Conservation (phyloP, 2,329 filamentous ascomycete species). For the Thermoascus crustaceus region DNA sequence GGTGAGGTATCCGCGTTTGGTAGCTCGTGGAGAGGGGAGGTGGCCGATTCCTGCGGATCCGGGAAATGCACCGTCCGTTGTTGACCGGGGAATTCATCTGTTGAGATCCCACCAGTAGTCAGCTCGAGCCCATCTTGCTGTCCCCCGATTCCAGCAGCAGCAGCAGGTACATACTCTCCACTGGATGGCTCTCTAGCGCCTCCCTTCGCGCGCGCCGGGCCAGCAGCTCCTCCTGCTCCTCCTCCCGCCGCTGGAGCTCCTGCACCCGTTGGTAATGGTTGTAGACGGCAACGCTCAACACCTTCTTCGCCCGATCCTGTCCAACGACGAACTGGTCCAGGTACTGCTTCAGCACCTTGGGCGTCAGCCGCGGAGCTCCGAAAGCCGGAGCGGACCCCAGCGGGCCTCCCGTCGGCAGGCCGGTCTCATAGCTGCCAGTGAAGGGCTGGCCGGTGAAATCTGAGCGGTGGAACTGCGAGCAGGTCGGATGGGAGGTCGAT, state of each 20-base stretch:
- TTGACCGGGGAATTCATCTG: slow-evolving; percentile 57
- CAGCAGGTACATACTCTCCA: slow-evolving; percentile 57
- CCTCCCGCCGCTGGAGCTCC: slow-evolving; percentile 63
- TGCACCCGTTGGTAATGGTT: slow-evolving; percentile 92
- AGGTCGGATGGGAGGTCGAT: slow-evolving; percentile 32
- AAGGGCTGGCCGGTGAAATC: slow-evolving; percentile 58
- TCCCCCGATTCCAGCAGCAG: not conserved
- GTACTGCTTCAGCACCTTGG: slow-evolving; percentile 69
- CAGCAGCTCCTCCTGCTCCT: slow-evolving; percentile 67
- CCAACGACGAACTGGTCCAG: slow-evolving; percentile 95
- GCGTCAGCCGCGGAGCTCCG: slow-evolving; percentile 52
- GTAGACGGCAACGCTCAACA: slow-evolving; percentile 85
- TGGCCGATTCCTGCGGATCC: slow-evolving; percentile 18
- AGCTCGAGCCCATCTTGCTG: not conserved
- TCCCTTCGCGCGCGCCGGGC: slow-evolving; percentile 65
- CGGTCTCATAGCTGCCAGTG: slow-evolving; percentile 56
- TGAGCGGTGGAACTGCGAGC: slow-evolving; percentile 49
- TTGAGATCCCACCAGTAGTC: slow-evolving; percentile 7
- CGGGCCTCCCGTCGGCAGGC: slow-evolving; percentile 54
- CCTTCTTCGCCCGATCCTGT: slow-evolving; percentile 86
- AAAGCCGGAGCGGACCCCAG: slow-evolving; percentile 51
- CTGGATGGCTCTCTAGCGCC: slow-evolving; percentile 60
- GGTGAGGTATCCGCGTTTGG: slow-evolving; percentile 48
- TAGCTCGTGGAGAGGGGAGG: slow-evolving; percentile 22
- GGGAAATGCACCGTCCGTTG: slow-evolving; percentile 42